Evolutionary conservation across 345 rosid genomes (phyloP).

Genomic region (thale cress (Arabidopsis thaliana)): TAIR10.1 NC_003071.7:5308001-5308500

Average conservation of each 20-base stretch:
- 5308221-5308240: too few relatives aligned
- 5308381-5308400: neutral
- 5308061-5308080: too few relatives aligned
- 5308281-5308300: too few relatives aligned
- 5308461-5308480: neutral
- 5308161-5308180: neutral
- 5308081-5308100: too few relatives aligned
- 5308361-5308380: neutral
- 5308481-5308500: neutral
- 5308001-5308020: too few relatives aligned
- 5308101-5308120: too few relatives aligned
- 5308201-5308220: too few relatives aligned
- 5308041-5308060: too few relatives aligned
- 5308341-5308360: neutral
- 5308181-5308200: too few relatives aligned
- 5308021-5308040: too few relatives aligned
- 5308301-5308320: neutral
- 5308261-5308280: too few relatives aligned
- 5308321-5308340: neutral
- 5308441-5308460: neutral
- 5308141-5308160: neutral
- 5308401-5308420: neutral
- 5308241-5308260: too few relatives aligned
- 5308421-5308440: neutral
- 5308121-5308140: neutral